Conservation (phyloP, 768 basidiomycete genomes). For the Saitozyma sp. region DNA sequence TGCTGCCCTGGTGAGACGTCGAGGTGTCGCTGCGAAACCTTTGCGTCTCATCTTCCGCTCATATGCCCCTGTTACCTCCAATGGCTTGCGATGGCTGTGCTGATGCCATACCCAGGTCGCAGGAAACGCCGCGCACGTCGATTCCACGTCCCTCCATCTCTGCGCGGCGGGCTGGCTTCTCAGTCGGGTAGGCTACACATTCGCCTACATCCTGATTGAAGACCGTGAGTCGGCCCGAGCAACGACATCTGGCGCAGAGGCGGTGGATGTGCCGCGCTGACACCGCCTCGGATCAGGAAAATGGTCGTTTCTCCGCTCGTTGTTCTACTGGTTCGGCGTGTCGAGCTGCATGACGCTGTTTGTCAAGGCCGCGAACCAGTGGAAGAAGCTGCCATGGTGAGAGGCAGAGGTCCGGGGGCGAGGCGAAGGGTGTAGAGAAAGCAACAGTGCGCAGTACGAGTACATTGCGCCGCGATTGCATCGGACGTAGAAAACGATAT, state of each 20-base stretch:
- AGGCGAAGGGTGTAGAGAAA: background rate
- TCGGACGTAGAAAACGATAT: too few relatives aligned
- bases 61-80: too few relatives aligned
- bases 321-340: conserved; percentile 5
- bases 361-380: conserved; percentile 10
- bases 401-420: background rate
- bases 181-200: conserved; percentile 24
- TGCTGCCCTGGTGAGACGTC: too few relatives aligned
- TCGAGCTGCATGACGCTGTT: conserved; percentile 10
- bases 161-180: conserved; percentile 20
- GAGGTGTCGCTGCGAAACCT: too few relatives aligned
- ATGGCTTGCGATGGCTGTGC: too few relatives aligned
- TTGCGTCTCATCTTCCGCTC: too few relatives aligned
- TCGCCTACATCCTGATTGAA: conserved; percentile 32
- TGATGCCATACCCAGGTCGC: conserved; percentile 9
- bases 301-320: conserved; percentile 15
- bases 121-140: conserved; percentile 31
- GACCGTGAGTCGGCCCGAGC: conserved; percentile 21
- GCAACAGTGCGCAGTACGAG: too few relatives aligned
- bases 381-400: background rate
- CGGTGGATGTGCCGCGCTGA: background rate
- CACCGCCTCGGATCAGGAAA: conserved; percentile 1
- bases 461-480: too few relatives aligned
- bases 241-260: too few relatives aligned
- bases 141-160: conserved; percentile 17